Evolutionary conservation across 148 eudicot species (phyloP).

Genomic region (Silene conica): DNA sequence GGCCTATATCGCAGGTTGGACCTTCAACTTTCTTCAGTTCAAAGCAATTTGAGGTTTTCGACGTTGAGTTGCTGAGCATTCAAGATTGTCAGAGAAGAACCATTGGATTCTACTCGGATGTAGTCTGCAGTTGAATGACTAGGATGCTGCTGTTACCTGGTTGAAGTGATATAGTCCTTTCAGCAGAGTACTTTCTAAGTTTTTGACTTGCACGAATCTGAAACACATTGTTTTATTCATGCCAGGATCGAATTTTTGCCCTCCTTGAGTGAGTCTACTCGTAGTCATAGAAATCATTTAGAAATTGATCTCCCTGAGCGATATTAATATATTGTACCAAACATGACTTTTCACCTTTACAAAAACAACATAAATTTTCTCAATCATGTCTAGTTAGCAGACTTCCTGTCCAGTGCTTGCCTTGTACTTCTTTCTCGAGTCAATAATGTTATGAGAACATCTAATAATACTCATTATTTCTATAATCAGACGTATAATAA

Average conservation of each 20-base stretch:
- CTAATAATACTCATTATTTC: not conserved
- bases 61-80: conserved; percentile 66
- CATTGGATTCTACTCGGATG: conserved; percentile 87
- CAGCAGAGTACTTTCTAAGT: not conserved
- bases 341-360: no score
- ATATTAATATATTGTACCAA: no score
- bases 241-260: not conserved
- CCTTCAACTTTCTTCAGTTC: conserved; percentile 92
- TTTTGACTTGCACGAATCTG: conserved; percentile 11
- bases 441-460: no score
- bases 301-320: no score
- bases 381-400: no score
- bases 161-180: not conserved
- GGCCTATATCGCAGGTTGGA: conserved; percentile 59
- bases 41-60: conserved; percentile 92
- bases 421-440: no score
- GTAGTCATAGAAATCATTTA: not conserved
- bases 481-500: not conserved
- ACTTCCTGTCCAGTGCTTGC: no score
- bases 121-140: conserved; percentile 51
- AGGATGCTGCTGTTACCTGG: not conserved
- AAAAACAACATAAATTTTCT: no score
- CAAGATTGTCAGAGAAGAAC: conserved; percentile 88
- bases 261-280: not conserved
- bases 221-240: not conserved